Evolutionary conservation across 495 filamentous ascomycete species (phyloP), one percentile per base, ranked within the genome.

Genomic region (Parmelia sp.): DNA sequence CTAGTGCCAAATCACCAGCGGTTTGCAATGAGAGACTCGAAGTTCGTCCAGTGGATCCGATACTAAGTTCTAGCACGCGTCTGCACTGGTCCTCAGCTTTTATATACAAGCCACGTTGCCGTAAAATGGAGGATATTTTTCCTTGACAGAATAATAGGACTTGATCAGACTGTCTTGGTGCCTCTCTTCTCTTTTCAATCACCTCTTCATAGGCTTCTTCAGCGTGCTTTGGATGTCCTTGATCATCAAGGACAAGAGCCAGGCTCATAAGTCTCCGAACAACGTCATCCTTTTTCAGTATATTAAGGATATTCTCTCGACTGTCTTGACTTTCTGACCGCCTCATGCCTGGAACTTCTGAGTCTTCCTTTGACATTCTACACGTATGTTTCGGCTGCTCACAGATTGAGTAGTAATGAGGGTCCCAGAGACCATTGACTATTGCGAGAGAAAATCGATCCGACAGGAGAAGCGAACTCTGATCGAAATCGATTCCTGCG

Each of bases 171-270:
- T 33, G 55, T 57, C 55, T 31, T 37, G 17, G 17, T 17, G 36
- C 31, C 55, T 57, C 31, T 36, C 35, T 36, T 57, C 55, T 57
- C 55, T 57, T 57, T 31, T 31, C 8, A 8, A 57, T 57, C 31
- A 57, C 55, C 55, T 57, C 31, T 57, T 57, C 23, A 19, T 57
- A 57, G 29, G 25, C 55, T 37, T 57, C 6, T 57, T 57, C 23
- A 31, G 55, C 55, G 19, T n/a, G 55, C 25, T 33, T 37, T 25
- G 55, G 55, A 57, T 57, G 55, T 57, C 55, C 55, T 31, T 57
- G 31, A n/a, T 57, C 55, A 19, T 57, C 55, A 37, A 57, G 25
- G 31, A 37, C 55, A 19, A 57, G 36, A 57, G 55, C 55, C 19
- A 57, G 23, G 4, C 23, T 31, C 31, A 37, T 57, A 11, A 57